Percentiles rank a stretch among this genome's conserved stretches.
phyloP scores from a whole-genome alignment of 192 early-diverging fungal species.

The Coemansia sp. region DNA sequence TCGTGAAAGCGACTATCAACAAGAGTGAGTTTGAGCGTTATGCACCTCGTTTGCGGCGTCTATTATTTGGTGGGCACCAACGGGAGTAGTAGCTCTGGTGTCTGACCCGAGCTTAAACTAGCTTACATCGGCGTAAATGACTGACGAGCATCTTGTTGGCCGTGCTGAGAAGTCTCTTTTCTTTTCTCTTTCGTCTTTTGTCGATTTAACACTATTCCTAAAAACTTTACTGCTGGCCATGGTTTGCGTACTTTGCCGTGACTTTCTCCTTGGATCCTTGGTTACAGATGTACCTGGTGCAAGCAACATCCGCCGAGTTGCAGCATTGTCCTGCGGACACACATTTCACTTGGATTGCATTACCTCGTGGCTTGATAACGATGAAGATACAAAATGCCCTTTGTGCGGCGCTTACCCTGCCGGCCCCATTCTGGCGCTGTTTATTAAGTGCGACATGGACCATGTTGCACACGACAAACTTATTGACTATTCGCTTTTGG shows the following conservation, averaged over 20 bases:
- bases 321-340: neutral
- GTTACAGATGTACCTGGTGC: neutral
- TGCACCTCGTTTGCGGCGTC: too few species aligned
- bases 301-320: neutral
- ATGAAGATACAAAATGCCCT: neutral
- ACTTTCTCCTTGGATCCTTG: neutral
- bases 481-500: neutral
- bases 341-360: slow-evolving; percentile 5
- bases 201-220: neutral
- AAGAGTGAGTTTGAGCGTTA: too few species aligned
- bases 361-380: neutral
- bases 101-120: neutral
- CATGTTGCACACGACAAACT: neutral
- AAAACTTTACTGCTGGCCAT: neutral
- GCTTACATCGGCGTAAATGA: neutral
- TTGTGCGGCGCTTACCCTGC: neutral
- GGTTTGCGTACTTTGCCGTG: neutral
- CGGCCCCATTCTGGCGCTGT: neutral
- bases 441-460: neutral
- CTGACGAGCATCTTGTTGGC: neutral
- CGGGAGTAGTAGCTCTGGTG: neutral
- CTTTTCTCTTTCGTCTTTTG: neutral
- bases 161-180: neutral
- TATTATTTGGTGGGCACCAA: neutral
- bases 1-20: too few species aligned